phyloP scores from a whole-genome alignment of 805 yeast species.

The Saccharomycopsis selenospora region DNA sequence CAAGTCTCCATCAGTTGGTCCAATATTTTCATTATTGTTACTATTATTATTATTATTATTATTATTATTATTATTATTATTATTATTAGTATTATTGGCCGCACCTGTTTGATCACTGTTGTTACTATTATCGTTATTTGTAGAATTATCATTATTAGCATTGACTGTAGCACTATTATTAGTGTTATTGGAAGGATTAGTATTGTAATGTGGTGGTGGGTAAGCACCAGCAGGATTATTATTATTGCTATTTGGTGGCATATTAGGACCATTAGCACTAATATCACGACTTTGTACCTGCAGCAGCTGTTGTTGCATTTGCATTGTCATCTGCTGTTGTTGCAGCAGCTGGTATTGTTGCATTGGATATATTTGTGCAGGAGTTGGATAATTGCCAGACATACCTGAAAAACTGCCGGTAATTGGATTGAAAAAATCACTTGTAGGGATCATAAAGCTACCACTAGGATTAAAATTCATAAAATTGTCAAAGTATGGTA shows the following conservation, averaged over 20 bases:
- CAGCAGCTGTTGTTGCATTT: constrained; percentile 2
- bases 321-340: constrained; percentile 21
- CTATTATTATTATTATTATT: not conserved
- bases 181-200: not conserved
- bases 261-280: no score
- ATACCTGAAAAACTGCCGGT: constrained; percentile 4
- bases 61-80: not conserved
- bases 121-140: not conserved
- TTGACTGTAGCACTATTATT: not conserved
- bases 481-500: constrained; percentile 14
- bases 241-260: not conserved
- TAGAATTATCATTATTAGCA: not conserved
- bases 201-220: no score
- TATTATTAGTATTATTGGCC: not conserved
- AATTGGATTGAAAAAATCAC: constrained; percentile 4
- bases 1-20: not conserved
- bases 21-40: not conserved
- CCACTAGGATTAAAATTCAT: constrained; percentile 7
- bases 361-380: constrained; percentile 13
- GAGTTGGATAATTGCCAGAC: constrained; percentile 1
- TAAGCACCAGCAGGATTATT: not conserved
- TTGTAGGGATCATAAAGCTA: constrained; percentile 6
- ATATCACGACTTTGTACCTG: no score
- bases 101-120: not conserved
- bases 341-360: constrained; percentile 20